Evolutionary conservation across 2,329 filamentous ascomycete genomes (phyloP), one percentile per base, ranked within the genome.

Genomic region (Incumbomyces delicatus): DNA sequence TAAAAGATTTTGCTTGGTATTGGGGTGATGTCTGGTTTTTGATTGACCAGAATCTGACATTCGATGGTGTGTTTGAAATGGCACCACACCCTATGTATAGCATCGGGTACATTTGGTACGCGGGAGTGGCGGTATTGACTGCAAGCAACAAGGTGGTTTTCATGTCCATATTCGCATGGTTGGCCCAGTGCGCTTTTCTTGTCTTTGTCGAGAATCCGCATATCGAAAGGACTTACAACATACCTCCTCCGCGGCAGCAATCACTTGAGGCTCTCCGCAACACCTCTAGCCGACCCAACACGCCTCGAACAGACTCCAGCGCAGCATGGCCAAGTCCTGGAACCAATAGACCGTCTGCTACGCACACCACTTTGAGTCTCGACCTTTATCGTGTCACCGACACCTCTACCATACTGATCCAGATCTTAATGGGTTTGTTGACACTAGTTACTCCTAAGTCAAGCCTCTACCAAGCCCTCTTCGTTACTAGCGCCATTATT

Each of bases 1-100:
- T 98, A 62, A 96, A 96, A 67, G 92, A 98, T 67, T 98, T 89
- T 69, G 92, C 92, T 22, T 98, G 92, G 92, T 98, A 96, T 68
- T 98, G 92, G 92, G 92, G 92, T 51, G 92, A 98, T 67, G 96
- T 96, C 69, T 98, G 96, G 74, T 98, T 88, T 68, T 81, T 98
- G 61, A 87, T 98, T 64, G 92, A 98, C 67, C 89, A 96, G 69
- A 87, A 95, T 62, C 74, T 98, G 63, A 96, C 89, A 41, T 98
- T 98, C 65, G 92, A 98, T 62, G 92, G 92, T 47, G 92, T 98
- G 53, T 98, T 96, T 63, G 92, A 98, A 69, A 94, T 98, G 83
- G 92, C 92, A 16, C 92, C 92, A 29, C 92, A 96, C 63, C 90
- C 90, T 53, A 96, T 96, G 90, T 96, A 96, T 69, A 95, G 89